Base-by-base conservation (phyloP, 2,329 filamentous ascomycete genomes). In the Penicillium hordei region DNA sequence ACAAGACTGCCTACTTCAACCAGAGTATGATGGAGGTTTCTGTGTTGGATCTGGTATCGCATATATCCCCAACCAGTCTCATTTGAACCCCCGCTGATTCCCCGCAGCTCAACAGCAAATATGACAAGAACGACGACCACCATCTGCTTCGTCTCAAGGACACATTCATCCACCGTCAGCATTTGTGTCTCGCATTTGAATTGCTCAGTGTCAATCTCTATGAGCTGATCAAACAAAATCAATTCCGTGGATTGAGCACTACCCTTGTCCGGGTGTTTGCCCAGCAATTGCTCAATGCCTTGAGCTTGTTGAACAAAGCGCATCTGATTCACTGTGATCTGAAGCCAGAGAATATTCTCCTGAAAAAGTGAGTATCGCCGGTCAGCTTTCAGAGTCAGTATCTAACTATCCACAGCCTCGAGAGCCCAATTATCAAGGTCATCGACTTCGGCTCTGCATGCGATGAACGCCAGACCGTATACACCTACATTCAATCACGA, bases 1-100 rank as follows among this genome's bases (percentile, higher is more conserved):
- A 99, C 76, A 88, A 93, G 69, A 99, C 94, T 1, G 94, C 94
- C 38, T 99, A 99, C 76, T 99, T 99, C 81, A 99, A 99, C 73
- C 94, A 99, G 76, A 97, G 94, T 76, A 99, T 99, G 94, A 99
- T 99, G 94, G 94, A 99, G 74, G 94, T 99, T 33, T 99, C 94
- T 1, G 94, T 99, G 25, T 82, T 99, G 57, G 94, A 99, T 76
- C 74, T 99, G 82, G 91, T 95, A 82, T 55, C 25, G 43, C 7
- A 17, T 23, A 57, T 85, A 67, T 52, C 23, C 31, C n/a, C 36
- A 53, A 31, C 21, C 13, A 53, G 17, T 15, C 4, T 25, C 23
- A 23, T 36, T 49, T 57, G 38, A 52, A 42, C 34, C 1, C 36
- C 25, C 56, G 33, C 64, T 76, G 48, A 75, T 48, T 49, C 23